Evolutionary conservation across 352 stramenopile genomes (phyloP).

Genomic region (Thalassiosira delicatula): DNA sequence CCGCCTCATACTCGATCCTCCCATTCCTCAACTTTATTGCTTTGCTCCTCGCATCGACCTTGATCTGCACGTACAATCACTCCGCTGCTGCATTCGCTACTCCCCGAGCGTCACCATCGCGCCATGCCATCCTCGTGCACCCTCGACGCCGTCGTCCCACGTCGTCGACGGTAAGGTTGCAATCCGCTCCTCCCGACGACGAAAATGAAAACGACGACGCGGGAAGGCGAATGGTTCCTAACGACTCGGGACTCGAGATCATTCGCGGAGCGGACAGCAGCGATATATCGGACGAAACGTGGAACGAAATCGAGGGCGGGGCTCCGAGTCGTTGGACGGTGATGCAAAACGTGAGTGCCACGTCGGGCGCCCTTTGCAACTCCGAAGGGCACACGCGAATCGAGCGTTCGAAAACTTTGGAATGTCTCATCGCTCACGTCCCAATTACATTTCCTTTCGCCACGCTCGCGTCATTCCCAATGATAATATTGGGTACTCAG

Average conservation of each 20-base stretch:
- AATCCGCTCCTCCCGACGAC: conserved; percentile 1
- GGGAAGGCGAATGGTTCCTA: conserved; percentile 13
- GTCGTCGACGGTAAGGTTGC: conserved; percentile 11
- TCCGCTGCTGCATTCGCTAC: conserved; percentile 15
- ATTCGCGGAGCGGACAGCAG: conserved; percentile 29
- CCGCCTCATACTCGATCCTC: conserved; percentile 1
- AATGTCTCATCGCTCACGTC: background rate
- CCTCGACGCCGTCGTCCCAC: background rate
- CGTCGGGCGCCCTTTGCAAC: too few relatives aligned
- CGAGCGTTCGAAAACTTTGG: background rate
- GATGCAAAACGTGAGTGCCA: conserved; percentile 75
- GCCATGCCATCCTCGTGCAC: background rate
- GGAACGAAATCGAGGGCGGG: conserved; percentile 64
- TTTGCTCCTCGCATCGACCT: background rate
- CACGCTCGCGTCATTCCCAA: conserved; percentile 1
- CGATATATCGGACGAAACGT: conserved; percentile 59
- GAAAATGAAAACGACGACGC: conserved; percentile 2
- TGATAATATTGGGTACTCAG: too few relatives aligned
- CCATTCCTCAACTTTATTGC: background rate
- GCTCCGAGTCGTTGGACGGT: conserved; percentile 60
- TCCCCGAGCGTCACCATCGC: background rate
- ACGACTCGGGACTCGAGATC: conserved; percentile 46
- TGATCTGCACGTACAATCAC: too few relatives aligned
- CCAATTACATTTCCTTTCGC: conserved; percentile 5
- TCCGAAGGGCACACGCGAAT: too few relatives aligned